These are phyloP conservation scores for Fonsecaea multimorphosa DNA, from an alignment of 2,329 filamentous ascomycete species.

Conservation along the genomic window DNA sequence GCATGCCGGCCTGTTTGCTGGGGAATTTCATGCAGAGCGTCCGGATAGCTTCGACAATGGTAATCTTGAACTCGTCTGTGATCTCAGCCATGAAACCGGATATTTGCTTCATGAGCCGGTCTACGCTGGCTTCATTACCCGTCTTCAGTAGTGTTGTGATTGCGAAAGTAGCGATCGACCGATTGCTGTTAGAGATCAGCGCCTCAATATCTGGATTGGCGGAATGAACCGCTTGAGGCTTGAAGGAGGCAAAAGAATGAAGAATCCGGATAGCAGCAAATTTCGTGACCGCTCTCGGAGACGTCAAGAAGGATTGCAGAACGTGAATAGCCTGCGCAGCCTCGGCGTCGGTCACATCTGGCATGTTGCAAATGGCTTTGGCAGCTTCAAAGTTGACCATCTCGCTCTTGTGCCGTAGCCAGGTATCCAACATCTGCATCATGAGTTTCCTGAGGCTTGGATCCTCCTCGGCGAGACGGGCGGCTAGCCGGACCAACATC, in stretches of 20 bases:
- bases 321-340: constrained; percentile 92
- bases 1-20: constrained; percentile 96
- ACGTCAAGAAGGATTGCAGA: constrained; percentile 94
- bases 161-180: constrained; percentile 96
- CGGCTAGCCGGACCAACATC: constrained; percentile 88
- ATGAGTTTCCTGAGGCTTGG: constrained; percentile 87
- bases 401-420: constrained; percentile 97
- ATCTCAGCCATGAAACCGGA: constrained; percentile 98
- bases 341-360: constrained; percentile 89
- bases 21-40: constrained; percentile 98
- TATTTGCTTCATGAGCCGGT: constrained; percentile 98
- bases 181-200: constrained; percentile 94
- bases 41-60: constrained; percentile 97
- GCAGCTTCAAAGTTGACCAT: constrained; percentile 99
- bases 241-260: constrained; percentile 95
- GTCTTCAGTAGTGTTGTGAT: constrained; percentile 98
- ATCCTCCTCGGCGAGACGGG: constrained; percentile 94
- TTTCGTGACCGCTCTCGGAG: constrained; percentile 92
- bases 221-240: constrained; percentile 85
- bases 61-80: constrained; percentile 99
- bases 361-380: constrained; percentile 95
- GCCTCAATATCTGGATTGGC: constrained; percentile 98
- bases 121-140: constrained; percentile 95
- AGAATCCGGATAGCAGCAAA: constrained; percentile 96
- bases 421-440: constrained; percentile 95